These are phyloP conservation scores for Kazachstania martiniae DNA, from an alignment of 805 yeast species.

Conservation along the genomic window DNA sequence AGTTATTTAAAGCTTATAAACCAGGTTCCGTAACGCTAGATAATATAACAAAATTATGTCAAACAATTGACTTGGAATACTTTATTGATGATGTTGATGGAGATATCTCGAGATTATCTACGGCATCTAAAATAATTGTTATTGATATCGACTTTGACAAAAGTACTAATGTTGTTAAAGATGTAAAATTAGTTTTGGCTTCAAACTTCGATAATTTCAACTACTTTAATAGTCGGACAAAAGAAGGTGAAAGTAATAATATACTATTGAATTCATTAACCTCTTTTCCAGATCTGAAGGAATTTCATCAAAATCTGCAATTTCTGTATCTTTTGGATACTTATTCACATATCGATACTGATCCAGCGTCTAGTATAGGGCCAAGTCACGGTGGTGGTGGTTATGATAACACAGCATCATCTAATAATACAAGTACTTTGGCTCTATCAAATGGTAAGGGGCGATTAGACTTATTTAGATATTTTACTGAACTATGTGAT, in stretches of 20 bases:
- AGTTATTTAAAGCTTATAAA: slow-evolving; percentile 23
- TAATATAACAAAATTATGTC: slow-evolving; percentile 26
- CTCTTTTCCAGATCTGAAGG: slow-evolving; percentile 19
- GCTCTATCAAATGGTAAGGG: slow-evolving; percentile 5
- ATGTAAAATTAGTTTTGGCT: slow-evolving; percentile 28
- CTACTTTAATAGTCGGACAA: slow-evolving; percentile 13
- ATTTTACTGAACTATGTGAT: slow-evolving; percentile 22
- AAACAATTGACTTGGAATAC: slow-evolving; percentile 26
- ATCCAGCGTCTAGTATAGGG: slow-evolving; percentile 12
- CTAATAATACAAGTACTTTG: slow-evolving; percentile 1
- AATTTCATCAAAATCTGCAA: slow-evolving; percentile 25
- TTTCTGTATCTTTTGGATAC: slow-evolving; percentile 24
- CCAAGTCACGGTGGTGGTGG: slow-evolving; percentile 2
- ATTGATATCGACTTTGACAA: slow-evolving; percentile 28
- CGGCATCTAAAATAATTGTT: slow-evolving; percentile 29
- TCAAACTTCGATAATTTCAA: slow-evolving; percentile 29
- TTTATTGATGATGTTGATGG: slow-evolving; percentile 24
- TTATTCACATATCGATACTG: slow-evolving; percentile 22
- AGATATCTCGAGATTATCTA: slow-evolving; percentile 22
- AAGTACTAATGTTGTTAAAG: slow-evolving; percentile 17
- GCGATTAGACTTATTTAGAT: slow-evolving; percentile 25
- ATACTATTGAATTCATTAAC: slow-evolving; percentile 24
- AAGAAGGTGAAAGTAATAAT: slow-evolving; percentile 8
- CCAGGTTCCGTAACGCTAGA: slow-evolving; percentile 26
- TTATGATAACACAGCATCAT: background rate